Percentiles rank a stretch among this genome's conserved stretches.
Evolutionary conservation across 2,329 filamentous ascomycete species (phyloP).

Genomic region (Diaporthe humulicola): DNA sequence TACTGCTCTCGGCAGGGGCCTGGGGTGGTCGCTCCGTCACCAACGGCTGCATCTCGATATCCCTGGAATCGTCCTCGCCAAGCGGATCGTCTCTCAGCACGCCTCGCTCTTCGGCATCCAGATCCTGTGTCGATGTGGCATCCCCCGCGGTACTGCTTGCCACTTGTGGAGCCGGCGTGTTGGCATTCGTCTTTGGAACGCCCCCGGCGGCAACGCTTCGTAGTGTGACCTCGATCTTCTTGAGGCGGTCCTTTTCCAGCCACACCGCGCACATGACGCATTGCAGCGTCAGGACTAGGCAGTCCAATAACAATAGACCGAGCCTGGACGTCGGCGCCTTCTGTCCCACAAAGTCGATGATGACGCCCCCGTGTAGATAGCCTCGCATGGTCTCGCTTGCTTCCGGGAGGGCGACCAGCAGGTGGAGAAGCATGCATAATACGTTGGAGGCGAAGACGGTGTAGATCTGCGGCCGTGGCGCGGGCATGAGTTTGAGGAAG

Average conservation of each 20-base stretch:
- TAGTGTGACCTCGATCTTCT: slow-evolving; percentile 58
- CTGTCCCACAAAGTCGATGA: slow-evolving; percentile 78
- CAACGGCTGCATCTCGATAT: slow-evolving; percentile 61
- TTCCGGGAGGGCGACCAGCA: slow-evolving; percentile 65
- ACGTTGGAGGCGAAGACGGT: slow-evolving; percentile 70
- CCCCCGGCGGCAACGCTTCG: slow-evolving; percentile 35
- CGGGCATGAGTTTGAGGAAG: slow-evolving; percentile 68
- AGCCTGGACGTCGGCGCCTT: slow-evolving; percentile 70
- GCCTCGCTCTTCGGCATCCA: slow-evolving; percentile 70
- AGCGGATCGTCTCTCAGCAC: slow-evolving; percentile 56
- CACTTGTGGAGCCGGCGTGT: slow-evolving; percentile 45
- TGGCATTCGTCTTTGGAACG: slow-evolving; percentile 36
- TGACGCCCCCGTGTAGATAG: slow-evolving; percentile 76
- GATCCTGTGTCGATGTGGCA: slow-evolving; percentile 56
- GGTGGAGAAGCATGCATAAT: slow-evolving; percentile 72
- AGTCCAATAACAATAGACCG: slow-evolving; percentile 68
- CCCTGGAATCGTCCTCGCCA: slow-evolving; percentile 53
- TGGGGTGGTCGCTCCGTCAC: slow-evolving; percentile 31
- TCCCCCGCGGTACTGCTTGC: slow-evolving; percentile 35
- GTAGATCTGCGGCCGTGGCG: slow-evolving; percentile 68
- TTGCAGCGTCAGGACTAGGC: slow-evolving; percentile 69
- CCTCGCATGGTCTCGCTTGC: slow-evolving; percentile 73
- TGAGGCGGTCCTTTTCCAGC: slow-evolving; percentile 69
- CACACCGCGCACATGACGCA: slow-evolving; percentile 75
- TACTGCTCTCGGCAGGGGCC: slow-evolving; percentile 43